phyloP scores from a whole-genome alignment of 331 rosid genomes.

The Telfairia occidentalis region DNA sequence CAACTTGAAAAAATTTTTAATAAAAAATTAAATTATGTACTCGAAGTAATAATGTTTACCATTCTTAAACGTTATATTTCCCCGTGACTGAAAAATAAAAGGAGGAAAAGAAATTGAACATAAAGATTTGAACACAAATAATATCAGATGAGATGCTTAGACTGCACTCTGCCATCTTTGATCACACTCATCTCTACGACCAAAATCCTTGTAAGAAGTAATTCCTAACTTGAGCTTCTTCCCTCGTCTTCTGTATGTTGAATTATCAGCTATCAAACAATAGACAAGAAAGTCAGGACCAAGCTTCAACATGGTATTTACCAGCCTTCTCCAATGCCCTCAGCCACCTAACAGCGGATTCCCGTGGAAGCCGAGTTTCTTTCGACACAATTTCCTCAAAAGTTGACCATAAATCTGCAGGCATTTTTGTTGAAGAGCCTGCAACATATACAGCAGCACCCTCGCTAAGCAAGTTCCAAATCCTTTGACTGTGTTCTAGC shows the following conservation, averaged over 20 bases:
- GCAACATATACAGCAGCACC: constrained; percentile 82
- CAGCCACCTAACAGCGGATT: constrained; percentile 62
- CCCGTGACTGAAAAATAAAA: too few species aligned
- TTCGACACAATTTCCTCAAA: constrained; percentile 60
- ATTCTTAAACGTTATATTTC: neutral
- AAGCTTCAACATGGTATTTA: constrained; percentile 71
- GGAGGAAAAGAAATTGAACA: neutral
- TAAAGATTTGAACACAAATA: neutral
- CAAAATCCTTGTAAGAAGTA: neutral
- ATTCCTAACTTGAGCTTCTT: neutral
- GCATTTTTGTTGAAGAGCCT: constrained; percentile 92
- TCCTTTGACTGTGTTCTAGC: constrained; percentile 46
- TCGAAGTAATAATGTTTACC: too few species aligned
- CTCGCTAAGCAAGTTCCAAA: constrained; percentile 60
- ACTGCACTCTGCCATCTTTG: neutral
- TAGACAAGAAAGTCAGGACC: constrained; percentile 29
- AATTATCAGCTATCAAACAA: neutral
- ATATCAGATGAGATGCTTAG: neutral
- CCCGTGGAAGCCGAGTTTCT: constrained; percentile 53
- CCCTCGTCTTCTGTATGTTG: neutral
- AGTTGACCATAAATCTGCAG: constrained; percentile 62
- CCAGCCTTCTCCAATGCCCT: constrained; percentile 58
- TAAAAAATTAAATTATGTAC: too few species aligned
- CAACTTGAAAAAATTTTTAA: too few species aligned
- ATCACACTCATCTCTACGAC: neutral